A percentile compares a stretch with the other conserved stretches of the same genome.
These are phyloP conservation scores for Arthrobotrys iridis DNA, from an alignment of 2,329 filamentous ascomycete genomes.

Conservation along the genomic window DNA sequence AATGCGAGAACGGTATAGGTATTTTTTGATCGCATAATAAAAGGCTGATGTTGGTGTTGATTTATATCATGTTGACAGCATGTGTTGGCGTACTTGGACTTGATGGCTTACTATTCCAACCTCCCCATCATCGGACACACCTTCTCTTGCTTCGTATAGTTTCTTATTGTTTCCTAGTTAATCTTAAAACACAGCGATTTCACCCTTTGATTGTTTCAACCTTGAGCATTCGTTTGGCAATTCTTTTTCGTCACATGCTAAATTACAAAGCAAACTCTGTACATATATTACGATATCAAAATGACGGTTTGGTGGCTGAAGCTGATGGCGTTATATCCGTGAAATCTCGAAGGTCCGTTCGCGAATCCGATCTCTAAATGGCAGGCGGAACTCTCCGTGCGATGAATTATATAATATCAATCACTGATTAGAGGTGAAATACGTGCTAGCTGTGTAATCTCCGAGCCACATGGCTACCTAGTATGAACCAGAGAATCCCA, in stretches of 20 bases:
- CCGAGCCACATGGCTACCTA: constrained; percentile 45
- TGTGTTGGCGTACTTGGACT: constrained; percentile 8
- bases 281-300: constrained; percentile 18
- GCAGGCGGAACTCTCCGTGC: constrained; percentile 36
- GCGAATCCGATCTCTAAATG: constrained; percentile 23
- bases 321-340: constrained; percentile 3
- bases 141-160: background rate
- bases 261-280: background rate
- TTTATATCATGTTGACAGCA: background rate
- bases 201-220: background rate
- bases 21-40: background rate
- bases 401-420: constrained; percentile 24
- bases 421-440: background rate
- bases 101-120: constrained; percentile 14
- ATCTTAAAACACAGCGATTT: constrained; percentile 15
- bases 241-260: background rate
- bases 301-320: constrained; percentile 11
- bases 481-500: constrained; percentile 9
- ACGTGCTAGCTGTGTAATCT: constrained; percentile 30
- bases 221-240: background rate
- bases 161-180: constrained; percentile 6
- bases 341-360: constrained; percentile 25
- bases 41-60: background rate
- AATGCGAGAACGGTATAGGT: background rate
- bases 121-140: constrained; percentile 4